Evolutionary conservation across 208 protist species (phyloP), one percentile per base, ranked within the genome.

Genomic region (Novymonas esmeraldas): DNA sequence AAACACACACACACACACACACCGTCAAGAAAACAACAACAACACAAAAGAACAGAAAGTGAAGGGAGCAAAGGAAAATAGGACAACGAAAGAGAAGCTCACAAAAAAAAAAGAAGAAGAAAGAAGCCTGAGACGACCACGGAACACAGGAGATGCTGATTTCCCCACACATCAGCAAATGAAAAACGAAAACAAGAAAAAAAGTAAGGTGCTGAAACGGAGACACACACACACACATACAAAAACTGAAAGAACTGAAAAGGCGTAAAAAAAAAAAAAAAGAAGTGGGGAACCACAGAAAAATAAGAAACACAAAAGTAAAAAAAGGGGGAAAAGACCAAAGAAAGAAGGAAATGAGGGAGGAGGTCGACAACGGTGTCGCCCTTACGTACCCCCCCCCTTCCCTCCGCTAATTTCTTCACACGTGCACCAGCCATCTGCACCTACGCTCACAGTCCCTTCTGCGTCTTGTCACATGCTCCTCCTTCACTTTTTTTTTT

Each of bases 181-280:
- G 36, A 5, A n/a, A n/a, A n/a, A n/a, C 26, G n/a, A 59, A 16
- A 44, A 28, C 4, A 22, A 45, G 7, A 29, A 42, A 16, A 6
- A 29, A 9, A 4, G 9, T 4, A 6, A 11, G 34, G 26, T 4
- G 10, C n/a, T 39, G 20, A 1, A 36, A 31, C 9, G 28, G 6
- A 22, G 36, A 36, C 48, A 10, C 38, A 18, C 29, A 39, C 1
- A 63, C 48, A 33, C 7, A 11, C 6, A 28, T 0, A 48, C 13
- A 48, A 20, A 48, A 48, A 2, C 22, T 11, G 22, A 7, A 3
- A 48, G 16, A 11, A 45, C 18, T 6, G 55, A 52, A 13, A 66
- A 65, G 49, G 48, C 33, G 18, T 10, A 44, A 44, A 44, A 44
- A 16, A 44, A 26, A 50, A 18, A 22, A 50, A n/a, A n/a, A n/a